These are phyloP conservation scores for Globisporangium carolinianum DNA, from an alignment of 352 stramenopile species.

Conservation along the genomic window DNA sequence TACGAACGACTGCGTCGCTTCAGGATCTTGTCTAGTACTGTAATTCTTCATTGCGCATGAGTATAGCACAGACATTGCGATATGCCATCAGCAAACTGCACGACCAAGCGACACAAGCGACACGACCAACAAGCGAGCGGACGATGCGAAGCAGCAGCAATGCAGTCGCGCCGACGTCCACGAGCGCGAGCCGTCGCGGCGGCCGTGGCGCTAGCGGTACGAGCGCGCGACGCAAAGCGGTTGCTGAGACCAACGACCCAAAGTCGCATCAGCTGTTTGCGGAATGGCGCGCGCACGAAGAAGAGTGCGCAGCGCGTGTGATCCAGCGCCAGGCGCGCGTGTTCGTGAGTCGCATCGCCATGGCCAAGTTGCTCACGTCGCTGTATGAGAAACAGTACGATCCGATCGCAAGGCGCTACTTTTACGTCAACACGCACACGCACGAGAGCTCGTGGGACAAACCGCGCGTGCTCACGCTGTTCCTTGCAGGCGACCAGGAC, in stretches of 20 bases:
- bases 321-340: slow-evolving; percentile 34
- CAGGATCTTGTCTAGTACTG: too few species aligned
- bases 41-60: too few species aligned
- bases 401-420: slow-evolving; percentile 48
- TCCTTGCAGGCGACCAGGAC: slow-evolving; percentile 23
- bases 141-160: too few species aligned
- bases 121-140: too few species aligned
- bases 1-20: too few species aligned
- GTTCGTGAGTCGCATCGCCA: slow-evolving; percentile 32
- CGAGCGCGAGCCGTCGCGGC: slow-evolving; percentile 14
- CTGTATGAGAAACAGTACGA: slow-evolving; percentile 63
- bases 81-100: too few species aligned
- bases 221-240: slow-evolving; percentile 19
- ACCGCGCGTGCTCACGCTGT: slow-evolving; percentile 33
- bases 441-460: slow-evolving; percentile 57
- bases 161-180: background rate
- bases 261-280: slow-evolving; percentile 37
- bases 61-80: too few species aligned
- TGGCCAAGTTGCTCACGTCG: slow-evolving; percentile 27
- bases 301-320: slow-evolving; percentile 35
- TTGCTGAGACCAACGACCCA: slow-evolving; percentile 10
- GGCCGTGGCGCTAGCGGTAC: slow-evolving; percentile 16
- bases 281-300: slow-evolving; percentile 55
- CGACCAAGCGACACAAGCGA: too few species aligned
- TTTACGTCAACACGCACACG: slow-evolving; percentile 62